phyloP scores from a whole-genome alignment of 1,139 yeast genomes.

The Taphrina pruni region DNA sequence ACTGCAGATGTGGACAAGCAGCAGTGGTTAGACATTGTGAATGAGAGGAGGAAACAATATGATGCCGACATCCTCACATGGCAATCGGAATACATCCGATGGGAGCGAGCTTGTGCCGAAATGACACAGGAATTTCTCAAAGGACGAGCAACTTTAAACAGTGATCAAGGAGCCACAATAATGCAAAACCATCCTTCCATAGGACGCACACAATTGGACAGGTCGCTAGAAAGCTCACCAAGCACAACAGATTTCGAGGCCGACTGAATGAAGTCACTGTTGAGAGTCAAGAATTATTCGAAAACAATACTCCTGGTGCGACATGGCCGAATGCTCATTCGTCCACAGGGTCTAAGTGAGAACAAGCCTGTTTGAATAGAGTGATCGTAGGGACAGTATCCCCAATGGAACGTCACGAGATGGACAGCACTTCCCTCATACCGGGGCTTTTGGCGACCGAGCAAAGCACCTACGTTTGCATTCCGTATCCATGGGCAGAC shows the following conservation, averaged over 20 bases:
- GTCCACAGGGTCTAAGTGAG: too few species aligned
- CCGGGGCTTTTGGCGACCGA: too few species aligned
- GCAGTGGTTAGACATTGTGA: conserved; percentile 48
- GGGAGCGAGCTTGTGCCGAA: background rate
- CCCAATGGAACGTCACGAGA: too few species aligned
- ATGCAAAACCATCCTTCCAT: background rate
- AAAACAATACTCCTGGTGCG: too few species aligned
- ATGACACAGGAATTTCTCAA: background rate
- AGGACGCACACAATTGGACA: background rate
- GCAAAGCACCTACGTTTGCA: too few species aligned
- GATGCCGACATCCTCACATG: conserved; percentile 3
- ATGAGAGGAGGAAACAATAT: conserved; percentile 12
- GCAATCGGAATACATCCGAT: background rate
- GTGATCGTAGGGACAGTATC: too few species aligned
- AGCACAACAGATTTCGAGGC: background rate
- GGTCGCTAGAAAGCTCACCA: background rate
- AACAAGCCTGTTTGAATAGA: too few species aligned
- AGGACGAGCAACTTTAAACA: background rate
- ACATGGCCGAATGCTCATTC: too few species aligned
- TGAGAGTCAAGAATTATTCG: too few species aligned
- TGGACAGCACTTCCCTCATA: too few species aligned
- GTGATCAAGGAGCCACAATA: background rate
- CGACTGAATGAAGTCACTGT: too few species aligned
- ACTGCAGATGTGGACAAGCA: conserved; percentile 53
- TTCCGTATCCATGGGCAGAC: too few species aligned